These are phyloP conservation scores for Chalciporus piperatus DNA, from an alignment of 768 basidiomycete genomes.

Conservation along the genomic window DNA sequence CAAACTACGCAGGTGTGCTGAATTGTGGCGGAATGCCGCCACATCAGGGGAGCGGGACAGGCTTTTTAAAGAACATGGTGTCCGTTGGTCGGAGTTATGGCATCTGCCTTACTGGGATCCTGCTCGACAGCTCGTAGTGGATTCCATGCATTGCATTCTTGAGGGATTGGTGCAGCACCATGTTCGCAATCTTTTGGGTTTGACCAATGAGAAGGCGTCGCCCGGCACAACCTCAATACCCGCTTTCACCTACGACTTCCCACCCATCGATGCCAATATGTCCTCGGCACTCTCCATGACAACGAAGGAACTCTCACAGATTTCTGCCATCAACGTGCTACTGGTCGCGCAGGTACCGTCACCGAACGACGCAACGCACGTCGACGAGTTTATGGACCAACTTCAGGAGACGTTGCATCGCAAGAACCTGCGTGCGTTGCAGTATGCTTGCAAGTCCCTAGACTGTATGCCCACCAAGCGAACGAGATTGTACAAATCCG, in stretches of 20 bases:
- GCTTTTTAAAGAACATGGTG: constrained; percentile 15
- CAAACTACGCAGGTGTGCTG: constrained; percentile 3
- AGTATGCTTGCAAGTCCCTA: not conserved
- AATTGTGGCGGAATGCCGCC: constrained; percentile 15
- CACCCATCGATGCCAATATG: not conserved
- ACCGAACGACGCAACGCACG: not conserved
- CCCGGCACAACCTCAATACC: not conserved
- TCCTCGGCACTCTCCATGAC: not conserved
- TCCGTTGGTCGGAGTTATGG: constrained; percentile 20
- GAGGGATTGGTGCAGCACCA: constrained; percentile 11
- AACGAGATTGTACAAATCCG: not conserved
- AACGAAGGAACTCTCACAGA: not conserved
- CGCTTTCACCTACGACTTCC: constrained; percentile 1
- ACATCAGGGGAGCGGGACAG: not conserved
- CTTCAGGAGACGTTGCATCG: not conserved
- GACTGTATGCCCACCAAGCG: not conserved
- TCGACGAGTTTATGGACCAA: constrained; percentile 1
- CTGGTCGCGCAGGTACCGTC: not conserved
- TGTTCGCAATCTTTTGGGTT: not conserved
- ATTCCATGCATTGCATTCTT: constrained; percentile 29
- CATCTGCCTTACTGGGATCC: constrained; percentile 29
- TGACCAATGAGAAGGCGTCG: not conserved
- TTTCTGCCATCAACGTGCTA: constrained; percentile 6
- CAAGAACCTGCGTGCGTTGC: constrained; percentile 2
- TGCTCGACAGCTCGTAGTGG: constrained; percentile 12